These are phyloP conservation scores for Fibroporia radiculosa DNA, from an alignment of 768 basidiomycete species.

Conservation along the genomic window DNA sequence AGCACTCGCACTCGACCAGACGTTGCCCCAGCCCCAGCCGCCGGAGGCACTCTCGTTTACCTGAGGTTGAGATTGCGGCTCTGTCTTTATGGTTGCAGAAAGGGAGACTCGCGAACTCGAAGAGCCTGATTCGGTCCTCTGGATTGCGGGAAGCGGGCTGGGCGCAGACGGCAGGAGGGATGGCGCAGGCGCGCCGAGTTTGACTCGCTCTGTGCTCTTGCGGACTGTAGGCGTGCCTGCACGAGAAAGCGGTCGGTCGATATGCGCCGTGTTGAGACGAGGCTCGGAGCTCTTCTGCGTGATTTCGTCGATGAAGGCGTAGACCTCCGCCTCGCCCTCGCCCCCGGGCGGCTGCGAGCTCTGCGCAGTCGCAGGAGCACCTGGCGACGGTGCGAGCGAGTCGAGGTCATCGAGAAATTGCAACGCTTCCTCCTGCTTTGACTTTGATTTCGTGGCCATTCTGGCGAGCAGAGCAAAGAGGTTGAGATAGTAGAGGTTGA, in stretches of 20 bases:
- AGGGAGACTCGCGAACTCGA: conserved; percentile 15
- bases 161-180: conserved; percentile 27
- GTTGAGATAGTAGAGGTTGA: not conserved
- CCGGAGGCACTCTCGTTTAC: conserved; percentile 14
- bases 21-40: conserved; percentile 80
- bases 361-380: conserved; percentile 17
- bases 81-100: conserved; percentile 11
- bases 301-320: conserved; percentile 92
- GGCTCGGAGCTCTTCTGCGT: conserved; percentile 86
- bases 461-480: conserved; percentile 1
- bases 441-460: conserved; percentile 49
- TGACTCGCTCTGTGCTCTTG: conserved; percentile 73
- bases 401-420: conserved; percentile 94
- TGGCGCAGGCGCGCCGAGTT: conserved; percentile 39
- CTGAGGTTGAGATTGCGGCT: conserved; percentile 10
- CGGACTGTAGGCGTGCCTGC: conserved; percentile 64
- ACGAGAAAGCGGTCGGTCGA: conserved; percentile 53
- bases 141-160: conserved; percentile 16
- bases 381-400: conserved; percentile 39
- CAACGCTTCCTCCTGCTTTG: conserved; percentile 83
- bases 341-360: conserved; percentile 14
- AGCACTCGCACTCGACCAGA: conserved; percentile 84
- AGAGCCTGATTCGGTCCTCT: conserved; percentile 19
- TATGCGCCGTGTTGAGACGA: conserved; percentile 46
- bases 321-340: conserved; percentile 71